These are phyloP conservation scores for Globisporangium heterothallicum DNA, from an alignment of 352 stramenopile species.

Conservation along the genomic window DNA sequence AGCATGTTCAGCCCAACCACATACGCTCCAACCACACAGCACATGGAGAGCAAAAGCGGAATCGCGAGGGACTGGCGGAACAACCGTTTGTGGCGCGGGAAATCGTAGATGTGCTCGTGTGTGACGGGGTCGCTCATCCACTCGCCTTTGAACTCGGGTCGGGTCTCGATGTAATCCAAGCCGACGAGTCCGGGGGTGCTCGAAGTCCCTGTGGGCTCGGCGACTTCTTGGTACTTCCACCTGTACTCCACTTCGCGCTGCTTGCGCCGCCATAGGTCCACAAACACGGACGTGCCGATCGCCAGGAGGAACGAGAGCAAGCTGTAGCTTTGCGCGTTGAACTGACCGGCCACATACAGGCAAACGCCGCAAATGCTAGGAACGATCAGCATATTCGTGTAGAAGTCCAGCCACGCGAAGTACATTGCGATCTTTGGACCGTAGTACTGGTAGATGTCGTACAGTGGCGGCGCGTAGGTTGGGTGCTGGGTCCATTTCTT, in stretches of 20 bases:
- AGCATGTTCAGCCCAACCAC: conserved; percentile 53
- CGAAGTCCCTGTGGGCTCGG: conserved; percentile 15
- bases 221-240: conserved; percentile 43
- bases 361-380: conserved; percentile 46
- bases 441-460: conserved; percentile 59
- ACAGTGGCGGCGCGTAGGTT: conserved; percentile 28
- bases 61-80: conserved; percentile 43
- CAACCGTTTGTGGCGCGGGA: conserved; percentile 50
- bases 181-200: conserved; percentile 1
- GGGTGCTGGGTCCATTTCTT: conserved; percentile 32
- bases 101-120: conserved; percentile 39
- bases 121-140: conserved; percentile 50
- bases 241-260: conserved; percentile 51
- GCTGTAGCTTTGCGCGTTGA: conserved; percentile 40
- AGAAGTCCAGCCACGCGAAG: conserved; percentile 81
- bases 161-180: conserved; percentile 35
- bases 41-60: conserved; percentile 53
- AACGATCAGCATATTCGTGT: conserved; percentile 68
- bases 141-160: conserved; percentile 43
- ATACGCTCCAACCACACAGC: conserved; percentile 44
- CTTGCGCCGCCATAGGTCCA: conserved; percentile 44
- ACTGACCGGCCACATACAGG: conserved; percentile 36
- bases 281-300: conserved; percentile 55
- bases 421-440: conserved; percentile 67
- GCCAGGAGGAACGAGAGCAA: conserved; percentile 42